phyloP scores from a whole-genome alignment of 768 basidiomycete species.

The Dioszegia crocea region DNA sequence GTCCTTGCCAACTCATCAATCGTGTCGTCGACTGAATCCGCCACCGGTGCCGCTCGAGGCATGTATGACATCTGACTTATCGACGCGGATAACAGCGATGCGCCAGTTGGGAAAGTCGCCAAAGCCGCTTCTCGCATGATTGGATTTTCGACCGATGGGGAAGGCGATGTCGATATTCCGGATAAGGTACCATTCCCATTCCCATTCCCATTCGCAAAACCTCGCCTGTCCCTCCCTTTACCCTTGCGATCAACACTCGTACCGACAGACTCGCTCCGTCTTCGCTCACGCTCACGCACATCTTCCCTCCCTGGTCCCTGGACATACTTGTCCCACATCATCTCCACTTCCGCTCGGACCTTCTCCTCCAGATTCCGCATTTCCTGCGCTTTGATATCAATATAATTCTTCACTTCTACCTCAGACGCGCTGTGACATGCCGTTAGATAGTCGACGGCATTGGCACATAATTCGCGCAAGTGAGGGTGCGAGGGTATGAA shows the following conservation, averaged over 20 bases:
- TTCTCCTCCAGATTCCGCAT: conserved; percentile 33
- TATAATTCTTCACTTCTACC: conserved; percentile 33
- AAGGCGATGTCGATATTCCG: neutral
- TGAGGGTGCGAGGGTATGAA: conserved; percentile 46
- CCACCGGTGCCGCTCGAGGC: conserved; percentile 12
- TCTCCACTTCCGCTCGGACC: conserved; percentile 42
- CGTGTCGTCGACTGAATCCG: conserved; percentile 19
- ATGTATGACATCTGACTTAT: conserved; percentile 31
- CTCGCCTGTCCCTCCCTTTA: neutral
- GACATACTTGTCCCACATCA: conserved; percentile 40
- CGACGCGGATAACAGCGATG: conserved; percentile 37
- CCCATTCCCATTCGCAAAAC: neutral
- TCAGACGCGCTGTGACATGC: conserved; percentile 27
- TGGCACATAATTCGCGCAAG: conserved; percentile 33
- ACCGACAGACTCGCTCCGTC: neutral
- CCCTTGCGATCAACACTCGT: conserved; percentile 1
- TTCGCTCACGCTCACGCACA: conserved; percentile 5
- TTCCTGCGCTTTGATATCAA: conserved; percentile 29
- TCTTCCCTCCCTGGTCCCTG: conserved; percentile 11
- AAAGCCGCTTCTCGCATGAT: conserved; percentile 14
- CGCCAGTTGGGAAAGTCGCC: conserved; percentile 12
- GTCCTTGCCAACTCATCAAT: conserved; percentile 16
- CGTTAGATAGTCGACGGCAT: conserved; percentile 31
- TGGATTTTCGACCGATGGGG: conserved; percentile 15
- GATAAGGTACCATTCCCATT: neutral